Conservation (phyloP, 129 eudicot species). For the Lactuca saligna region DNA sequence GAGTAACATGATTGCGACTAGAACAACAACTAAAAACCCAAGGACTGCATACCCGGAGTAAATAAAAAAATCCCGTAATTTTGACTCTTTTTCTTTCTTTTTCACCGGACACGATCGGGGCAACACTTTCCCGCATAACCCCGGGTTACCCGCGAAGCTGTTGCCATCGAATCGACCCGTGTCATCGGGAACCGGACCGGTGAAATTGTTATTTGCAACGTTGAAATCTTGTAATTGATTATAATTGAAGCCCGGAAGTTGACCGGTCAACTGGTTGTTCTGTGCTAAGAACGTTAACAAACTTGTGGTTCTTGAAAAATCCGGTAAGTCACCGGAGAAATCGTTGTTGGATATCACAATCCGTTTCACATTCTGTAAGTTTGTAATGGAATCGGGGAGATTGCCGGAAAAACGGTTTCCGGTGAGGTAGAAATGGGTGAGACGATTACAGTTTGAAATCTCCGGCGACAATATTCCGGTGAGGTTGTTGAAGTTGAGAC, state of each 20-base stretch:
- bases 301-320: slow-evolving; percentile 53
- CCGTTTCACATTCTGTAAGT: slow-evolving; percentile 51
- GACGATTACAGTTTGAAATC: slow-evolving; percentile 48
- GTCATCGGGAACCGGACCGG: slow-evolving; percentile 55
- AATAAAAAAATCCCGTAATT: slow-evolving; percentile 31
- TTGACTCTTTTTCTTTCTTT: slow-evolving; percentile 29
- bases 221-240: slow-evolving; percentile 47
- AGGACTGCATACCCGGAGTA: slow-evolving; percentile 49
- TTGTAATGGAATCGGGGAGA: slow-evolving; percentile 42
- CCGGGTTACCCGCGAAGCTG: slow-evolving; percentile 58
- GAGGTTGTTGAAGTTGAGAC: slow-evolving; percentile 51
- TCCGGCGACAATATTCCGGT: slow-evolving; percentile 43
- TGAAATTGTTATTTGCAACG: slow-evolving; percentile 58
- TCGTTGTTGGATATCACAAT: slow-evolving; percentile 49
- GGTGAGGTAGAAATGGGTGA: slow-evolving; percentile 55
- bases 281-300: slow-evolving; percentile 56
- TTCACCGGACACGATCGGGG: slow-evolving; percentile 40
- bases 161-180: slow-evolving; percentile 34
- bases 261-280: slow-evolving; percentile 51
- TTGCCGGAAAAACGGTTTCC: slow-evolving; percentile 48
- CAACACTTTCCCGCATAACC: slow-evolving; percentile 54
- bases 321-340: slow-evolving; percentile 51
- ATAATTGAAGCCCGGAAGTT: slow-evolving; percentile 42
- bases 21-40: slow-evolving; percentile 36
- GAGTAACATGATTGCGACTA: slow-evolving; percentile 33